Percentiles rank a stretch among this genome's conserved stretches.
These are phyloP conservation scores for Tetrapisispora nanseiensis DNA, from an alignment of 805 yeast species.

Conservation along the genomic window DNA sequence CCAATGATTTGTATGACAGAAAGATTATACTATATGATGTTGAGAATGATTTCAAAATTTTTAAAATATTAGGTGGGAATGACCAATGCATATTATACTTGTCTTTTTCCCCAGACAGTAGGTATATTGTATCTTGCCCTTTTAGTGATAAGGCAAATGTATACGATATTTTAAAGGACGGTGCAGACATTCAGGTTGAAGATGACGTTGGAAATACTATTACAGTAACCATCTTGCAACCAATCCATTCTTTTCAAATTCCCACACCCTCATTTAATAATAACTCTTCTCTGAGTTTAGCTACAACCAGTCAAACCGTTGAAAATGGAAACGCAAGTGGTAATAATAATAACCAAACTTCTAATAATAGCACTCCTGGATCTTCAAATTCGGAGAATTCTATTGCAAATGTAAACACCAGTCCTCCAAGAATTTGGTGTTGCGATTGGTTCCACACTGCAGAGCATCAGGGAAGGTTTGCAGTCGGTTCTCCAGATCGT, in stretches of 20 bases:
- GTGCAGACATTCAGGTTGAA: constrained; percentile 14
- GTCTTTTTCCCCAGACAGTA: constrained; percentile 69
- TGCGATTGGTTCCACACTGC: constrained; percentile 63
- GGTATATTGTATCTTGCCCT: constrained; percentile 57
- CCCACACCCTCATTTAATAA: constrained; percentile 1
- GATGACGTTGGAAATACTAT: constrained; percentile 7
- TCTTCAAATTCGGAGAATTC: constrained; percentile 5
- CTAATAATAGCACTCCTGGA: constrained; percentile 1
- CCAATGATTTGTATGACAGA: constrained; percentile 38
- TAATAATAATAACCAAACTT: neutral
- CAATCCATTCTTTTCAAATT: constrained; percentile 20
- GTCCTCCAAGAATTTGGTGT: constrained; percentile 36
- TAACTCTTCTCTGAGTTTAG: neutral
- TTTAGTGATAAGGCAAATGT: constrained; percentile 60
- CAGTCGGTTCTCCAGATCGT: constrained; percentile 72
- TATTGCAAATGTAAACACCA: constrained; percentile 1
- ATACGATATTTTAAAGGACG: constrained; percentile 48
- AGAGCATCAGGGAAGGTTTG: constrained; percentile 34
- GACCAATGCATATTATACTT: constrained; percentile 51
- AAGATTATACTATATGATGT: constrained; percentile 59
- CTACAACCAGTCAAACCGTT: neutral
- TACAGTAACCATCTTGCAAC: constrained; percentile 23
- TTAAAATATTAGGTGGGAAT: constrained; percentile 36
- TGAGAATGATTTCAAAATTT: constrained; percentile 33
- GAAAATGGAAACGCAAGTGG: neutral